phyloP scores from a whole-genome alignment of 495 filamentous ascomycete species.

The Penicillium odoratum region DNA sequence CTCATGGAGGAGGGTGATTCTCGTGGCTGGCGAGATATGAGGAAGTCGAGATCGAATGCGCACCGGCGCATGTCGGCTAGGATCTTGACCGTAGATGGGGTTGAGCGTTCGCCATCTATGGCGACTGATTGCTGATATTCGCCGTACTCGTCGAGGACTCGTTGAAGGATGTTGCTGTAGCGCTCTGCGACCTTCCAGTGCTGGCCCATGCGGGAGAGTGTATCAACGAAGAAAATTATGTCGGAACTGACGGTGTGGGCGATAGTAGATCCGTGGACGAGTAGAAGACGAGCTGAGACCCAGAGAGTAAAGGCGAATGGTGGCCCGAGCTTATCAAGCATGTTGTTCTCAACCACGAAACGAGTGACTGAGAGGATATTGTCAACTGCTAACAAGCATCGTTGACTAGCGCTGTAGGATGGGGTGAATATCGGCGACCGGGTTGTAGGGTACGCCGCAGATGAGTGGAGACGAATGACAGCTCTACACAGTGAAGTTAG shows the following conservation, averaged over 20 bases:
- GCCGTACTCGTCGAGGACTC: conserved; percentile 80
- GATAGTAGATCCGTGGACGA: conserved; percentile 86
- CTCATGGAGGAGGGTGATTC: conserved; percentile 40
- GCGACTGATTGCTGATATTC: conserved; percentile 66
- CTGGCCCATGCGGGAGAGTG: conserved; percentile 72
- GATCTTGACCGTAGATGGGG: conserved; percentile 79
- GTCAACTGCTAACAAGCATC: conserved; percentile 78
- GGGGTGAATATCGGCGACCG: conserved; percentile 83
- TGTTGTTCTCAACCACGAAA: conserved; percentile 68
- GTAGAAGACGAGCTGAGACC: conserved; percentile 83
- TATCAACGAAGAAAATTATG: conserved; percentile 77
- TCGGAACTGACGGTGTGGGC: conserved; percentile 76
- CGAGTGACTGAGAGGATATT: conserved; percentile 75
- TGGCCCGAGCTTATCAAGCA: conserved; percentile 78
- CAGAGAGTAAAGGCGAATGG: conserved; percentile 89
- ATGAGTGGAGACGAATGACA: conserved; percentile 88
- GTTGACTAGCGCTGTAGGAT: conserved; percentile 77
- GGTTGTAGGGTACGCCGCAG: conserved; percentile 85
- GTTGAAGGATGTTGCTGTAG: conserved; percentile 75
- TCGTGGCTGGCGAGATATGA: conserved; percentile 81
- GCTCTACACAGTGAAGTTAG: conserved; percentile 50
- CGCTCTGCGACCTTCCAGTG: conserved; percentile 83
- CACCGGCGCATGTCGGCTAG: conserved; percentile 82
- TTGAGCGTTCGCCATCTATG: conserved; percentile 63
- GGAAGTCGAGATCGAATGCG: conserved; percentile 82